These are phyloP conservation scores for Lantana camara DNA, from an alignment of 257 asterid species.

Conservation along the genomic window DNA sequence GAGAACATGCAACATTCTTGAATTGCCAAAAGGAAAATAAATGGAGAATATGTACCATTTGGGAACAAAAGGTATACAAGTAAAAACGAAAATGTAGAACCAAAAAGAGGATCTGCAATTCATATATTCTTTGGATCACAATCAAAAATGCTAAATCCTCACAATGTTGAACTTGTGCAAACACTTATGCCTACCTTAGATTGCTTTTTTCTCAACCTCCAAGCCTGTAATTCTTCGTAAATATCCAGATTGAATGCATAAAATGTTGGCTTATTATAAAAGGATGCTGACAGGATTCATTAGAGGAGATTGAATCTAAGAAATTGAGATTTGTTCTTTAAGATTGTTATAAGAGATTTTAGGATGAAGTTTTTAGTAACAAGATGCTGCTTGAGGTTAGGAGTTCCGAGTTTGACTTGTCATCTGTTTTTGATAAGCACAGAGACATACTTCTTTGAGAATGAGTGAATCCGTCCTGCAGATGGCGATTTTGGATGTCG, in stretches of 20 bases:
- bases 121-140: too few relatives aligned
- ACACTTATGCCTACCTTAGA: neutral
- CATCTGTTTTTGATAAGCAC: neutral
- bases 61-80: too few relatives aligned
- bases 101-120: too few relatives aligned
- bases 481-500: too few relatives aligned
- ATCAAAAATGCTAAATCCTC: too few relatives aligned
- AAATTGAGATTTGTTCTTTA: too few relatives aligned
- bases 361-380: neutral
- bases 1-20: too few relatives aligned
- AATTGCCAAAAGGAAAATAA: too few relatives aligned
- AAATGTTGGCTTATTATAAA: neutral
- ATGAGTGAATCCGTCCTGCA: too few relatives aligned
- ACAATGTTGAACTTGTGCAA: neutral
- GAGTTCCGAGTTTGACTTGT: neutral
- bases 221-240: neutral
- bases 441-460: too few relatives aligned
- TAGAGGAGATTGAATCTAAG: neutral
- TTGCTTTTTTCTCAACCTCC: neutral
- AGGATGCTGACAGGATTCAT: neutral
- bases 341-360: neutral
- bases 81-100: too few relatives aligned
- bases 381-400: neutral
- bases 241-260: neutral
- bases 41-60: too few relatives aligned